Conservation (phyloP, 163 green algal genomes). For the Picocystis sp. region DNA sequence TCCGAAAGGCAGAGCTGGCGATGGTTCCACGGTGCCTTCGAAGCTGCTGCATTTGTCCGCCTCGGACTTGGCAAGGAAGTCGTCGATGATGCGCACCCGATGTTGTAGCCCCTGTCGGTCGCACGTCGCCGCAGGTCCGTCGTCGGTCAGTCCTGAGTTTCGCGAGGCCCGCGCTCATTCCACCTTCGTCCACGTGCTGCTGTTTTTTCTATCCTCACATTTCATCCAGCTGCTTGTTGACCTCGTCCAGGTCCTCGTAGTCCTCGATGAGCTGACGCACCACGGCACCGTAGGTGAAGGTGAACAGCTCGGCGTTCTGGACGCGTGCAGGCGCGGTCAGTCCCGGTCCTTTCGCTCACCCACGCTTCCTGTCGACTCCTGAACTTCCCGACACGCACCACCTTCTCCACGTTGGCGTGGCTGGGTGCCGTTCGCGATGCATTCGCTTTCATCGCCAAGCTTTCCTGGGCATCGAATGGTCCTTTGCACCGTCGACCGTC, state of each 20-base stretch:
- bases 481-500: too few species aligned
- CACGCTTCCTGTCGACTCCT: too few species aligned
- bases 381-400: too few species aligned
- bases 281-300: constrained; percentile 86
- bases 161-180: too few species aligned
- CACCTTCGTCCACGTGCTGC: constrained; percentile 3
- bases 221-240: constrained; percentile 93
- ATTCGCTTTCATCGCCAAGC: too few species aligned
- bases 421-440: too few species aligned
- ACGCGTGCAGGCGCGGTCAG: background rate
- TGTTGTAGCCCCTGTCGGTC: constrained; percentile 74
- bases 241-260: constrained; percentile 77
- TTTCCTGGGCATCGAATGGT: too few species aligned
- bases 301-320: constrained; percentile 85
- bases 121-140: background rate
- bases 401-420: too few species aligned
- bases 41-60: constrained; percentile 62
- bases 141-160: too few species aligned
- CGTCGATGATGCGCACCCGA: constrained; percentile 82
- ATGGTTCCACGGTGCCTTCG: constrained; percentile 61
- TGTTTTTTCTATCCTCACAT: constrained; percentile 47
- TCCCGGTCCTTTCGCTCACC: too few species aligned
- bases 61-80: constrained; percentile 81
- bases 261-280: constrained; percentile 88
- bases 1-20: constrained; percentile 50